These are phyloP conservation scores for Crithidia mellificae DNA, from an alignment of 208 protist species.

Conservation along the genomic window DNA sequence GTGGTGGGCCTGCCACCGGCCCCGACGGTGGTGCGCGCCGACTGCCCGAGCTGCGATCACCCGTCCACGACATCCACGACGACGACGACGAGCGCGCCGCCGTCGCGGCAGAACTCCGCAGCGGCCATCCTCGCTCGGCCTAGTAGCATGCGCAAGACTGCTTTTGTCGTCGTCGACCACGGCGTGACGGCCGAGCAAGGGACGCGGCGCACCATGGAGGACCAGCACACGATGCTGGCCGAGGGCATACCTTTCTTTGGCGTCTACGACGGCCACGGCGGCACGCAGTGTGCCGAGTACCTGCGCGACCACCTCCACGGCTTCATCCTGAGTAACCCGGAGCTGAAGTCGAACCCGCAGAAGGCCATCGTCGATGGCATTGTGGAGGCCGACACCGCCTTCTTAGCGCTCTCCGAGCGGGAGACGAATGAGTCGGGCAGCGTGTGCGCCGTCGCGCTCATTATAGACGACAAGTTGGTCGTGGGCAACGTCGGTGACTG, in stretches of 20 bases:
- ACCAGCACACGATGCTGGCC: constrained; percentile 84
- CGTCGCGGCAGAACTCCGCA: constrained; percentile 24
- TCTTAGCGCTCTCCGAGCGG: constrained; percentile 65
- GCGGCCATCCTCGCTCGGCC: constrained; percentile 24
- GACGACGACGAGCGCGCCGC: constrained; percentile 11
- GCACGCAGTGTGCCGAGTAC: constrained; percentile 84
- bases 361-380: constrained; percentile 79
- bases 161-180: constrained; percentile 74
- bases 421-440: constrained; percentile 86
- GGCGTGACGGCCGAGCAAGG: constrained; percentile 84
- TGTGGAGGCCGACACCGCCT: constrained; percentile 77
- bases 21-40: constrained; percentile 9
- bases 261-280: constrained; percentile 90
- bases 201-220: constrained; percentile 86
- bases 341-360: constrained; percentile 67
- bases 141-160: constrained; percentile 39
- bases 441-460: constrained; percentile 82
- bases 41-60: constrained; percentile 5
- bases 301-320: constrained; percentile 78
- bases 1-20: not conserved
- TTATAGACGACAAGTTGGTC: constrained; percentile 82
- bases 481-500: constrained; percentile 90
- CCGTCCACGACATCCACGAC: constrained; percentile 4
- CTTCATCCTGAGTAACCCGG: constrained; percentile 65
- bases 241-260: constrained; percentile 86